Conservation (phyloP, 345 rosid genomes). For the Capsella bursapastoris region DNA sequence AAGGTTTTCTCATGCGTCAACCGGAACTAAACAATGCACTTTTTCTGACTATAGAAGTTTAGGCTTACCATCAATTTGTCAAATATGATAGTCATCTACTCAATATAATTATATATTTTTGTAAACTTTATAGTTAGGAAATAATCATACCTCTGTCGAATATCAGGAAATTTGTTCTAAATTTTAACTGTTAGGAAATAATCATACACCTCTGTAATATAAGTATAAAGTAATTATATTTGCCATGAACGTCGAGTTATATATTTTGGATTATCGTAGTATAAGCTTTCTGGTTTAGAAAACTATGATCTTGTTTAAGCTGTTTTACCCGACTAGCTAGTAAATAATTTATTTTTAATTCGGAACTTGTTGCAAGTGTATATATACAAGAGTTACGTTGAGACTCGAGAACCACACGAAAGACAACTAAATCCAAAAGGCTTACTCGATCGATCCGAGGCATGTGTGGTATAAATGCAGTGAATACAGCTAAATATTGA, state of each 20-base stretch:
- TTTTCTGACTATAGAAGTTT: slow-evolving; percentile 20
- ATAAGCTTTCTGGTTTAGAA: too few relatives aligned
- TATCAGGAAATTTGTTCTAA: too few relatives aligned
- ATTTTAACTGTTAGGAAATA: neutral
- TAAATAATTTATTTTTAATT: too few relatives aligned
- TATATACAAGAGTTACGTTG: neutral
- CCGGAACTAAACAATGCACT: slow-evolving; percentile 31
- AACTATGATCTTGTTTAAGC: too few relatives aligned
- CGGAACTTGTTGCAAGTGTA: neutral
- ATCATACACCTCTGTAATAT: too few relatives aligned
- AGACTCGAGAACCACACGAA: neutral
- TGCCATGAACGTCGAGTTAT: too few relatives aligned
- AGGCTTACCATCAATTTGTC: slow-evolving; percentile 18
- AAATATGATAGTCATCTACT: neutral
- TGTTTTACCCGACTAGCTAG: too few relatives aligned
- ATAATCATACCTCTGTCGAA: too few relatives aligned
- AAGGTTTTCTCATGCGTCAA: slow-evolving; percentile 12
- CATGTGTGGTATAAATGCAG: slow-evolving; percentile 26
- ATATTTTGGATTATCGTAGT: too few relatives aligned
- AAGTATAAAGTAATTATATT: too few relatives aligned
- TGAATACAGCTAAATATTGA: slow-evolving; percentile 25
- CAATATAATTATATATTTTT: neutral
- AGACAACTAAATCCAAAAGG: neutral
- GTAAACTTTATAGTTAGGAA: neutral
- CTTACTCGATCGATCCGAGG: slow-evolving; percentile 6